A percentile compares a stretch with the other conserved stretches of the same genome.
Conservation (phyloP, 352 stramenopile genomes). For the Pythium insidiosum region DNA sequence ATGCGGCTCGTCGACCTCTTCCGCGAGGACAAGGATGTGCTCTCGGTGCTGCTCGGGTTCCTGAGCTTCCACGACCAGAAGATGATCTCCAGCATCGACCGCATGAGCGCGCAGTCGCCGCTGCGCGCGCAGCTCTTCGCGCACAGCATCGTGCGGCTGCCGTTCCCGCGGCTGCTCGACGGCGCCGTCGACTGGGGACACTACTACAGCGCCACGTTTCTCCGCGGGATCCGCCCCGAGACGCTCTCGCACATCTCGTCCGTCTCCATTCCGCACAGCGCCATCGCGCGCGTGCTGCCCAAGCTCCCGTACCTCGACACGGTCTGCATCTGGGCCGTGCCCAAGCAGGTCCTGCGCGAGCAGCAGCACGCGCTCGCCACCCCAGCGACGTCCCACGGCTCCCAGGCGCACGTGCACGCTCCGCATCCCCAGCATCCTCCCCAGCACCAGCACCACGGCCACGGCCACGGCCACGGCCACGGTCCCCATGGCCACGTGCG, state of each 20-base stretch:
- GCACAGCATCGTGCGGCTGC: constrained; percentile 12
- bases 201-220: constrained; percentile 11
- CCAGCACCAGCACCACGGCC: constrained; percentile 4
- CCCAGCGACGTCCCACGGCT: too few species aligned
- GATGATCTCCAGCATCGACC: constrained; percentile 13
- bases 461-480: too few species aligned
- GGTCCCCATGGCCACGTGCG: too few species aligned
- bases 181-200: constrained; percentile 13
- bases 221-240: constrained; percentile 8
- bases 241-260: constrained; percentile 15
- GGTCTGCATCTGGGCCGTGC: constrained; percentile 16
- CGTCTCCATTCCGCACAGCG: constrained; percentile 15
- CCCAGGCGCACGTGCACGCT: too few species aligned
- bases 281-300: constrained; percentile 8
- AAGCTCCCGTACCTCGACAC: constrained; percentile 13
- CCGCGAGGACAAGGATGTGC: constrained; percentile 16
- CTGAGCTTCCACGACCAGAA: constrained; percentile 15
- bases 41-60: constrained; percentile 16
- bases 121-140: constrained; percentile 12
- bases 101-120: constrained; percentile 7
- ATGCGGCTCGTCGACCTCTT: constrained; percentile 15
- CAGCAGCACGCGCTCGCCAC: too few species aligned
- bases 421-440: too few species aligned
- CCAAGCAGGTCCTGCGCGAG: constrained; percentile 12
- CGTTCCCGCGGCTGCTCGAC: constrained; percentile 10